Base-by-base conservation (phyloP, 139 green algal species). In the Eudorina sp. region DNA sequence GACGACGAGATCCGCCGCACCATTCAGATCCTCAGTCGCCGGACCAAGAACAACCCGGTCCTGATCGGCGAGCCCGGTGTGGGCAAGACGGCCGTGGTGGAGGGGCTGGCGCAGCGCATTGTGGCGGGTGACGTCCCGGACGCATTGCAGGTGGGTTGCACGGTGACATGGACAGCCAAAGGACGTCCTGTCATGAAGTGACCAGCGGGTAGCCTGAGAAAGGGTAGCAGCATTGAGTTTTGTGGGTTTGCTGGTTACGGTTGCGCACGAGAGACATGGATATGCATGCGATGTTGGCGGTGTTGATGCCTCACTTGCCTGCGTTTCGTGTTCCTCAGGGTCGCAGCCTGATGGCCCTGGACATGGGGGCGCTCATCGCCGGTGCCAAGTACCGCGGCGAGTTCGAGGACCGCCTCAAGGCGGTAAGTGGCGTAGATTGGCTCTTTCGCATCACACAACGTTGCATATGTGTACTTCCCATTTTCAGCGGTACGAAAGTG, bases 341-440 rank as follows among this genome's bases (percentile, higher is more conserved):
- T 60, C 89, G 97, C 34, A 90, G 85, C 16, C 93, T 99, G n/a
- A 97, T 98, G 93, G 90, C 96, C 1, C 93, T 99, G 83, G 98
- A 99, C 93, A 98, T 99, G 92, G 98, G 98, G 7, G 72, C 96
- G 19, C 94, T 99, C 23, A 98, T 99, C 48, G 98, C 98, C 34
- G 94, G 91, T 31, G 98, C 98, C 45, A 99, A 99, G 94, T 99
- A 98, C 93, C 94, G 98, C 2, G 98, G 98, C 29, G 98, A 99
- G 94, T 99, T 99, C 92, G 98, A 99, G 94, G 98, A 99, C 91
- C 91, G 98, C 6, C 94, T 99, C 43, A 99, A 99, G 94, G 94
- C 95, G 19, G 95, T 84, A 36, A 27, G 76, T 70, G 4, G n/a
- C n/a, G n/a, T n/a, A n/a, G n/a, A n/a, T n/a, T n/a, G n/a, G n/a